phyloP scores from a whole-genome alignment of 495 filamentous ascomycete genomes.

The Neurospora pannonica region DNA sequence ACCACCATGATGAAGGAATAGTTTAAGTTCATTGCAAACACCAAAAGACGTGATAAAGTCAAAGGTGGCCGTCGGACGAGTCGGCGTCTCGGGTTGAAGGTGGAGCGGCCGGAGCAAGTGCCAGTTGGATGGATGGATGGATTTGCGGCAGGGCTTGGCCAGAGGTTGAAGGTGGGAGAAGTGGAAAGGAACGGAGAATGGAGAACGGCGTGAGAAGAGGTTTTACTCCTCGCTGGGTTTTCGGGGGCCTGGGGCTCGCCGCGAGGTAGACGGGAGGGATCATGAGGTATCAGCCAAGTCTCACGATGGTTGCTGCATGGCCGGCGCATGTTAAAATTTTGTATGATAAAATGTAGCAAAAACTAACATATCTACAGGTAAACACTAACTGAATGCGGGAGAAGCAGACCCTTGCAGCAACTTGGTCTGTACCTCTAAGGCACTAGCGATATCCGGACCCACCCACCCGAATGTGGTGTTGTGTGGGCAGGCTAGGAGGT shows the following conservation, averaged over 20 bases:
- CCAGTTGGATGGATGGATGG: background rate
- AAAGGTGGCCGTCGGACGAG: background rate
- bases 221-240: constrained; percentile 3
- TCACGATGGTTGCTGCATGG: constrained; percentile 18
- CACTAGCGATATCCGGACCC: constrained; percentile 6
- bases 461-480: constrained; percentile 7
- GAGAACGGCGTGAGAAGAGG: constrained; percentile 12
- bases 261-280: background rate
- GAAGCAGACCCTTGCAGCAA: constrained; percentile 21
- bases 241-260: background rate
- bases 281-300: constrained; percentile 14
- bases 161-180: background rate
- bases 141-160: background rate
- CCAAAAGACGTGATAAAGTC: background rate
- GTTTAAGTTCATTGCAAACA: background rate
- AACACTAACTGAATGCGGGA: constrained; percentile 12
- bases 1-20: background rate
- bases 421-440: constrained; percentile 12
- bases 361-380: background rate
- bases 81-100: background rate
- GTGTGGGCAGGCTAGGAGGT: background rate
- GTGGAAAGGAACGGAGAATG: constrained; percentile 2
- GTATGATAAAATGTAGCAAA: background rate
- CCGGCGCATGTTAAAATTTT: background rate
- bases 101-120: background rate